Percentiles rank a stretch among this genome's conserved stretches.
phyloP scores from a whole-genome alignment of 208 protist genomes.

The Trichomonas vaginalis region DNA sequence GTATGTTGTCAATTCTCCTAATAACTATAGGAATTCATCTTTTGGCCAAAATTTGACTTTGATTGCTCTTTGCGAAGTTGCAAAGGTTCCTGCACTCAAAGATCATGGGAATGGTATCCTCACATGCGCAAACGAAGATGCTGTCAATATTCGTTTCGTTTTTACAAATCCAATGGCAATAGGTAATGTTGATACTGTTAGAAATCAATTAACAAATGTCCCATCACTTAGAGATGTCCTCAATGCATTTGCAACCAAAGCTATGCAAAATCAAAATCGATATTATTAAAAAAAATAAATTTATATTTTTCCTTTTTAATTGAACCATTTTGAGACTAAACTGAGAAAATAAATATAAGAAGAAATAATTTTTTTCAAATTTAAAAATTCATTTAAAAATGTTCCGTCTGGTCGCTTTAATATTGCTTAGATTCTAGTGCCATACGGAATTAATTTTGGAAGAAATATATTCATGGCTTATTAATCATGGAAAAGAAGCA shows the following conservation, averaged over 20 bases:
- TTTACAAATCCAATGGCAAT: background rate
- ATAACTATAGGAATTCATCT: background rate
- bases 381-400: too few species aligned
- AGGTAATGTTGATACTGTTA: too few species aligned
- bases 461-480: too few species aligned
- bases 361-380: too few species aligned
- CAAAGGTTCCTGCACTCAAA: background rate
- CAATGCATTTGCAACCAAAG: background rate
- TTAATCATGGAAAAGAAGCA: too few species aligned
- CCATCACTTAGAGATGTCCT: background rate
- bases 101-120: background rate
- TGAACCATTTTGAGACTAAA: too few species aligned
- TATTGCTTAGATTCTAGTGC: too few species aligned
- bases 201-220: background rate
- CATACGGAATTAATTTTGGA: too few species aligned
- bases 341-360: too few species aligned
- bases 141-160: background rate
- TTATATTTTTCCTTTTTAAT: too few species aligned
- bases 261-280: background rate
- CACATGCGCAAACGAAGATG: background rate
- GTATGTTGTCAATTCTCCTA: background rate
- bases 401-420: too few species aligned
- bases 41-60: background rate
- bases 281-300: too few species aligned
- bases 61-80: background rate